Base-by-base conservation (phyloP, 2,329 filamentous ascomycete genomes). In the Escovopsis weberi region DNA sequence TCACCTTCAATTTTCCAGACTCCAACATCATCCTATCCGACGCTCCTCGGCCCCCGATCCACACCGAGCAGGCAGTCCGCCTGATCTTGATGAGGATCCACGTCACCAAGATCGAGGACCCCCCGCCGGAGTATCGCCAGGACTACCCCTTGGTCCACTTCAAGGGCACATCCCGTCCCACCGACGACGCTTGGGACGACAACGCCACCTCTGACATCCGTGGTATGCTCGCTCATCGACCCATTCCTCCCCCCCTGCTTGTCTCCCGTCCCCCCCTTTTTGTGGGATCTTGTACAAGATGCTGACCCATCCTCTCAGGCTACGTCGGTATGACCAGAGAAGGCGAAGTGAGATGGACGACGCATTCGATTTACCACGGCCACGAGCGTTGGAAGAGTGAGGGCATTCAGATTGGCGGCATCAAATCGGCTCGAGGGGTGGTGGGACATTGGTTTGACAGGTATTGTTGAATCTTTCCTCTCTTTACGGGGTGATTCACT, bases 381-480 rank as follows among this genome's bases (percentile, higher is more conserved):
- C 69, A 83, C 49, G 77, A 82, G 53, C 66, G 81, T 19, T 88
- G 83, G 84, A 71, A 75, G n/a, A 82, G 78, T 53, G 84, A 89
- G 61, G 75, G 80, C 8, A 67, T 88, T 6, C 84, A 89, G 58
- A 59, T 88, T 5, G 83, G 83, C 10, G 84, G 83, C 0, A 52
- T 76, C 1, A 61, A 65, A 39, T 80, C 78, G 6, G 75, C 72
- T 6, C 69, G 82, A 7, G 82, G 82, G 1, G 75, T 86, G 0
- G 54, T 86, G 2, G 83, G 84, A 0, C 80, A 76, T 41, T 89
- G 84, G 84, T 88, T 86, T 52, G 82, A 85, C 52, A 80, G 78
- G 75, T 78, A 62, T 47, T 10, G 5, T 37, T 12, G 6, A 7
- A 6, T 23, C 35, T 23, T n/a, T 9, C 6, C 15, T 26, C 9